These are phyloP conservation scores for Stagonosporopsis cucurbitacearum DNA, from an alignment of 2,329 filamentous ascomycete species.

Conservation along the genomic window DNA sequence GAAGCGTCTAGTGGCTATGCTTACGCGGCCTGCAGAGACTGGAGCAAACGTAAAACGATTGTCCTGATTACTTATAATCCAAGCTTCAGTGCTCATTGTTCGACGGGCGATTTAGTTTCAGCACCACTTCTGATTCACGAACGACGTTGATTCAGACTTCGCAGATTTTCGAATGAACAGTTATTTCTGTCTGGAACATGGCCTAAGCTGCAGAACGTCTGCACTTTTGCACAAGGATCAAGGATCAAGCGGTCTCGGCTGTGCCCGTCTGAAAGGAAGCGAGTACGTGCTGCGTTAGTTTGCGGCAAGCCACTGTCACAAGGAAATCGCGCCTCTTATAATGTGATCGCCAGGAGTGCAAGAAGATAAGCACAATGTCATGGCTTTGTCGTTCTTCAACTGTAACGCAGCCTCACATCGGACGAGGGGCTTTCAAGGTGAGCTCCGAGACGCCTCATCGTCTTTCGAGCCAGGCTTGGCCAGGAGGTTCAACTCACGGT, in stretches of 20 bases:
- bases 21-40: background rate
- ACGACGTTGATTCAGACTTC: background rate
- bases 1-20: background rate
- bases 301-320: conserved; percentile 14
- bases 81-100: background rate
- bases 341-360: background rate
- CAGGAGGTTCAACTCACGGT: background rate
- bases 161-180: background rate
- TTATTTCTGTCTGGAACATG: background rate
- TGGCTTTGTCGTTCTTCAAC: background rate
- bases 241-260: conserved; percentile 15
- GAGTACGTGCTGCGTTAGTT: conserved; percentile 11
- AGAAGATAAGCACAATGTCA: conserved; percentile 10
- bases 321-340: conserved; percentile 11
- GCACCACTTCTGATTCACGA: background rate
- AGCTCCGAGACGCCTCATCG: background rate
- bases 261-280: conserved; percentile 5
- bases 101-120: background rate
- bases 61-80: background rate
- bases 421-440: conserved; percentile 2
- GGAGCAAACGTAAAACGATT: background rate
- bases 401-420: background rate
- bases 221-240: conserved; percentile 3
- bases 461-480: background rate
- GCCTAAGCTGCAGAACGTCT: background rate